phyloP scores from a whole-genome alignment of 805 yeast genomes.

The Barnettozyma vustinii region DNA sequence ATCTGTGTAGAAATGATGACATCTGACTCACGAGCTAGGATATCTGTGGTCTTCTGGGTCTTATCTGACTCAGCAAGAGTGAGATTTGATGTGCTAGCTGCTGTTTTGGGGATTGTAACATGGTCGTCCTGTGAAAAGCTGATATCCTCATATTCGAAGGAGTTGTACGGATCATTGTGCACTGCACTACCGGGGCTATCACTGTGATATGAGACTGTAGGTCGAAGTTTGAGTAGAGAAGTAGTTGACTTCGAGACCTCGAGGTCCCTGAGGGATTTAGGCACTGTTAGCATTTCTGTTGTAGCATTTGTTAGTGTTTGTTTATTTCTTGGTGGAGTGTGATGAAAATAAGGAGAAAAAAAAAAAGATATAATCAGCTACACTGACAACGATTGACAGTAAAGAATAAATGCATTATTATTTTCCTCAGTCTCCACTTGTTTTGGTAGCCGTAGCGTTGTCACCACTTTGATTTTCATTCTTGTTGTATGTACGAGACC shows the following conservation, averaged over 20 bases:
- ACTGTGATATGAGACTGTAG: not conserved
- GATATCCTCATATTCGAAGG: constrained; percentile 11
- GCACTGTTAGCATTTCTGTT: not conserved
- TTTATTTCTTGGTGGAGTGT: too few species aligned
- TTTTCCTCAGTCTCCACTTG: not conserved
- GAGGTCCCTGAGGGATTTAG: not conserved
- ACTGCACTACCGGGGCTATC: not conserved
- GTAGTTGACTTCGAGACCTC: constrained; percentile 7
- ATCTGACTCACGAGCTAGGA: constrained; percentile 59
- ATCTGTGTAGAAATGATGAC: constrained; percentile 53
- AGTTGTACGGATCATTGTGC: constrained; percentile 1
- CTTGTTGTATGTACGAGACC: constrained; percentile 4
- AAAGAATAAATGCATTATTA: not conserved
- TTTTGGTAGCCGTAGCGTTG: not conserved
- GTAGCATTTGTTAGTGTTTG: too few species aligned
- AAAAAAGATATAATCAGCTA: too few species aligned
- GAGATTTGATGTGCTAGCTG: not conserved
- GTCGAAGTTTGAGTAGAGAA: constrained; percentile 1
- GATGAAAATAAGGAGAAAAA: too few species aligned
- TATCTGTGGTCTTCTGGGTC: constrained; percentile 35
- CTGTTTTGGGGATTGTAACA: not conserved
- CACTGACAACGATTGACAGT: too few species aligned
- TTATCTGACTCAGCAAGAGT: not conserved
- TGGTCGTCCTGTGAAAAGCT: constrained; percentile 1
- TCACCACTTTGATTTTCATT: constrained; percentile 1